phyloP scores from a whole-genome alignment of 2,329 filamentous ascomycete genomes.

The Ceratocystis eucalypticola region DNA sequence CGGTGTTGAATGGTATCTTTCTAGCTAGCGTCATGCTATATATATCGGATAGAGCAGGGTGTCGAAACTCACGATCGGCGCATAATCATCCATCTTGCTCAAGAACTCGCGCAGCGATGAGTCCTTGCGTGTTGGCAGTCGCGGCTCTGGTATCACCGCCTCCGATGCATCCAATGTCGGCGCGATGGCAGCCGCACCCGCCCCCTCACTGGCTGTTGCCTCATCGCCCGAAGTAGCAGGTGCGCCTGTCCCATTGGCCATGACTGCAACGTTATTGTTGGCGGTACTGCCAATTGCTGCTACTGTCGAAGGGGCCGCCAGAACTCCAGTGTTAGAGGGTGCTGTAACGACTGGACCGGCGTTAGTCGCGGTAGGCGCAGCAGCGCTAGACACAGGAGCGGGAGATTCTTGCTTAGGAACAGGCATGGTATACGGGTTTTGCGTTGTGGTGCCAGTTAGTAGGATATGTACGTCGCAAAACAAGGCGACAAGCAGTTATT shows the following conservation, averaged over 20 bases:
- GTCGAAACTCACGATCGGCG: conserved; percentile 68
- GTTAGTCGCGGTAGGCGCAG: not conserved
- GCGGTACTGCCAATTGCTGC: not conserved
- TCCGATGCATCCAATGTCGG: conserved; percentile 30
- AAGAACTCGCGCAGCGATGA: conserved; percentile 84
- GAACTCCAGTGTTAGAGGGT: not conserved
- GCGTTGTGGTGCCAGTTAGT: not conserved
- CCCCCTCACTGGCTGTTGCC: conserved; percentile 59
- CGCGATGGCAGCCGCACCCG: conserved; percentile 26
- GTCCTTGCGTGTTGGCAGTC: conserved; percentile 73
- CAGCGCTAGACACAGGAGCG: not conserved
- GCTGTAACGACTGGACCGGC: not conserved
- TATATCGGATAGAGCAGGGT: not conserved
- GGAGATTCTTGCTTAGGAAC: not conserved
- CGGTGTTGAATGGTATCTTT: too few relatives aligned
- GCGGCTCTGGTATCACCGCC: conserved; percentile 39
- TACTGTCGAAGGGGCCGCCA: not conserved
- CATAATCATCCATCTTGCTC: conserved; percentile 94
- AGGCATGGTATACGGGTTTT: not conserved
- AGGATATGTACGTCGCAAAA: not conserved
- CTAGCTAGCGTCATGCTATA: not conserved
- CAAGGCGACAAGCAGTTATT: not conserved
- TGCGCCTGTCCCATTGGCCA: conserved; percentile 55
- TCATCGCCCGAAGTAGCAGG: conserved; percentile 43
- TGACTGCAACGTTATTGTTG: conserved; percentile 82